These are phyloP conservation scores for Mycena indigotica DNA, from an alignment of 768 basidiomycete genomes.

Conservation along the genomic window DNA sequence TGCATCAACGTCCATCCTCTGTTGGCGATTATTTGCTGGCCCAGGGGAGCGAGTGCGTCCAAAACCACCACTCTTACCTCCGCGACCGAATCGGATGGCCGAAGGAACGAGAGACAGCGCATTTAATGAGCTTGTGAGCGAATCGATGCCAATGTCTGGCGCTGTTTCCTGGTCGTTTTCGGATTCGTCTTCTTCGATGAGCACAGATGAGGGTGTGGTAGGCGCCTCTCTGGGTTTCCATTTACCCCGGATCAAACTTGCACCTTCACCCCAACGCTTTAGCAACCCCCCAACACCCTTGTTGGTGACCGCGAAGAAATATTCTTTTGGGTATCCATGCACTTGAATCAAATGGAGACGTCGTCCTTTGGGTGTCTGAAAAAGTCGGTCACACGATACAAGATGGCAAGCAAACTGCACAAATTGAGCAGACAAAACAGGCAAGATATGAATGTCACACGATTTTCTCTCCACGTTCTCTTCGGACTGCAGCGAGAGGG, in stretches of 20 bases:
- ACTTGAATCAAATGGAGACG: slow-evolving; percentile 80
- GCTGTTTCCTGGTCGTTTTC: slow-evolving; percentile 27
- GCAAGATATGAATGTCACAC: slow-evolving; percentile 47
- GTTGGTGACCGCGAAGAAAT: slow-evolving; percentile 90
- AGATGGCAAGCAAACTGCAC: slow-evolving; percentile 79
- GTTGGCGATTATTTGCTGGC: slow-evolving; percentile 2
- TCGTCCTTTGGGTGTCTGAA: slow-evolving; percentile 72
- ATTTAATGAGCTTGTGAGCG: slow-evolving; percentile 48
- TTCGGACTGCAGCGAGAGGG: slow-evolving; percentile 73
- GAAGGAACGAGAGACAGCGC: slow-evolving; percentile 64
- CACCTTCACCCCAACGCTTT: slow-evolving; percentile 82
- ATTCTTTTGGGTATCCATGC: slow-evolving; percentile 86
- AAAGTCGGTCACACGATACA: slow-evolving; percentile 56
- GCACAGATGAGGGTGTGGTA: slow-evolving; percentile 4
- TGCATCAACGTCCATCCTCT: slow-evolving; percentile 18
- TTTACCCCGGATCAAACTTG: slow-evolving; percentile 70
- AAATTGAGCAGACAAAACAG: slow-evolving; percentile 1
- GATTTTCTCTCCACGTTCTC: slow-evolving; percentile 83
- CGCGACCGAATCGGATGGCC: slow-evolving; percentile 73
- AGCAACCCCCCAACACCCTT: slow-evolving; percentile 84
- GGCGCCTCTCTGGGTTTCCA: slow-evolving; percentile 52
- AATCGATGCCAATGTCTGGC: slow-evolving; percentile 41
- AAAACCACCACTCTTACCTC: slow-evolving; percentile 60
- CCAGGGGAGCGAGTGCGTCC: slow-evolving; percentile 19
- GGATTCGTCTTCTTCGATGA: slow-evolving; percentile 31